Evolutionary conservation across 768 basidiomycete species (phyloP), one percentile per base, ranked within the genome.

Genomic region (Boletus vermiculosoides): DNA sequence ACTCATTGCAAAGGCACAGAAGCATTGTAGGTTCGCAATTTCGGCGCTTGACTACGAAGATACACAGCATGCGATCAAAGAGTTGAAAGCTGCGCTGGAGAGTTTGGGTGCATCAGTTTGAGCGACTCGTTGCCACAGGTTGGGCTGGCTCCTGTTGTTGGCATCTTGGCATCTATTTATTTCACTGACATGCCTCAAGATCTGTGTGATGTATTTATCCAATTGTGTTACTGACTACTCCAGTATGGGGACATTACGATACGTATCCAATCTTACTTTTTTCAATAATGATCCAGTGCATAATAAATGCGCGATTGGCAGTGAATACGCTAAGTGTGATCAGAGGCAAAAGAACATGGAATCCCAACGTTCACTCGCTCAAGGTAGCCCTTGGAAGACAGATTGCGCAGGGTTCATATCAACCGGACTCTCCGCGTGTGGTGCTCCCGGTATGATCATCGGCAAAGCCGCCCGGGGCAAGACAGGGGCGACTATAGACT

Each of bases 11-110:
- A 84, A 87, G 59, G 84, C 83, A 15, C 95, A 99, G 78, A 97
- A 91, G 68, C 94, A 95, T 64, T 94, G 94, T 63, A 82, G 83
- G 52, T 97, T 89, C 74, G 96, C 96, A 8, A 92, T 98, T 55
- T 93, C 91, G 31, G 85, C 97, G n/a, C 77, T 99, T 53, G 94
- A 98, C 67, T 98, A 95, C 69, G 96, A 98, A 68, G 96, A 99
- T 71, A 78, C 80, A 11, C 88, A 90, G 60, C 90, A 91, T 64
- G 96, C 96, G 18, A 80, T 83, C 66, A 87, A 82, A 68, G 94
- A 99, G 73, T 73, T 99, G 62, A 79, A 82, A 61, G 78, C 82
- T 36, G 96, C 96, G 15, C 73, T 99, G 59, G 78, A 77, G 33
- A 71, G 83, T 34, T 75, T 93, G 22, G 88, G 84, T 23, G 85